Conservation (phyloP, 345 rosid genomes). For the Eucalyptus cloeziana region DNA sequence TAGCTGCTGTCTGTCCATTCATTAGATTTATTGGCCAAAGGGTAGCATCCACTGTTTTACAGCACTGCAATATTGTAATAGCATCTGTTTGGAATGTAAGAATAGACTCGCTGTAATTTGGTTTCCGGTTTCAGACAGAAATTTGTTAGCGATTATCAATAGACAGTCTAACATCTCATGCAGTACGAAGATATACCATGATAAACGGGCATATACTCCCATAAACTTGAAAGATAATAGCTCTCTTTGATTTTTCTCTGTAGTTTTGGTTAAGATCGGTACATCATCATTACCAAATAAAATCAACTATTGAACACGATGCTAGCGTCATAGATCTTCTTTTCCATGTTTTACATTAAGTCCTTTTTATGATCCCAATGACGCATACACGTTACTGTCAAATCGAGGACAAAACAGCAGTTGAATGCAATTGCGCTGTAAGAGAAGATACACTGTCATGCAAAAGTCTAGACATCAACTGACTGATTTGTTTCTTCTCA, state of each 20-base stretch:
- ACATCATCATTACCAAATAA: not conserved
- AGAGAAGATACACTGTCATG: not conserved
- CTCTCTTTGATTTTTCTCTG: not conserved
- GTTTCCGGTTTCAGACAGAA: not conserved
- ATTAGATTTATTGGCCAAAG: not conserved
- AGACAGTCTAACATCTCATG: not conserved
- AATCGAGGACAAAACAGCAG: not conserved
- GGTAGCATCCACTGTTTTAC: not conserved
- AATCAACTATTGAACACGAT: not conserved
- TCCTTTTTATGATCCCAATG: not conserved
- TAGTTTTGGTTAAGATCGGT: not conserved
- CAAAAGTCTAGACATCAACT: not conserved
- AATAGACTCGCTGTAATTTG: not conserved
- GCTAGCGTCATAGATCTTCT: not conserved
- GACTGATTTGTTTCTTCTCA: not conserved
- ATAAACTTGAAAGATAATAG: not conserved
- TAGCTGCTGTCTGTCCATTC: not conserved
- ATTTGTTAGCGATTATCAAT: not conserved
- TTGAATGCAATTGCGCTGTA: not conserved
- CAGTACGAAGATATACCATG: not conserved
- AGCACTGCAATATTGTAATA: not conserved
- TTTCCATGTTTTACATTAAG: not conserved
- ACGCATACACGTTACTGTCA: not conserved
- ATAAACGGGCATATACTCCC: not conserved
- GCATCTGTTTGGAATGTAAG: not conserved